Evolutionary conservation across 1,139 yeast species (phyloP).

Genomic region (Debaryomycetaceae sp.): DNA sequence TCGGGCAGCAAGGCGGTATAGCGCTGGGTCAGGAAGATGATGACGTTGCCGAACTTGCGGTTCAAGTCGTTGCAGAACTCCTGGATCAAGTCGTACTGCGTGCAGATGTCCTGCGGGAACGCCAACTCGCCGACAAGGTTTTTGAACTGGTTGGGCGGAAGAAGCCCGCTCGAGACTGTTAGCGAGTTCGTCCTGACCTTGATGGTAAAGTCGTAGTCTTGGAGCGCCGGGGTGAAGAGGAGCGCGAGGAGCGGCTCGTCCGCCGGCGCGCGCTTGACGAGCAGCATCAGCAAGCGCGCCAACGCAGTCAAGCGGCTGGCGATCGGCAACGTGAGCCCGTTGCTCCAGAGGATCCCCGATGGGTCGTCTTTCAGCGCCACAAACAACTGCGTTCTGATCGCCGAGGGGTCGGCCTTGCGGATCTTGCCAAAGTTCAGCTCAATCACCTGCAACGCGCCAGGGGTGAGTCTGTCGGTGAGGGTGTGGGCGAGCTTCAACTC

Average conservation of each 20-base stretch:
- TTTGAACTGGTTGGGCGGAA: conserved; percentile 55
- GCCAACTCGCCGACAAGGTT: conserved; percentile 45
- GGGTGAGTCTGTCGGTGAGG: conserved; percentile 60
- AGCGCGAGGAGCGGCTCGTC: conserved; percentile 45
- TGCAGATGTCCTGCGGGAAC: conserved; percentile 42
- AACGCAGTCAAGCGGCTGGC: conserved; percentile 86
- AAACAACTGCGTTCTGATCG: conserved; percentile 73
- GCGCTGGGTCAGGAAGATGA: conserved; percentile 58
- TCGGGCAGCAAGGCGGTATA: conserved; percentile 47
- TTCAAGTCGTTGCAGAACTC: conserved; percentile 53
- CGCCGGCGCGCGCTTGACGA: conserved; percentile 43
- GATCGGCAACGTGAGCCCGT: conserved; percentile 65
- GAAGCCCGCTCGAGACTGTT: conserved; percentile 49
- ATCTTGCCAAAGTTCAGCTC: conserved; percentile 60
- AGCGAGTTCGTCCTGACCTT: conserved; percentile 46
- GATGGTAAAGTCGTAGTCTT: conserved; percentile 79
- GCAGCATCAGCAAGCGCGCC: conserved; percentile 66
- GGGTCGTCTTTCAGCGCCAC: conserved; percentile 79
- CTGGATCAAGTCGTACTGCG: conserved; percentile 53
- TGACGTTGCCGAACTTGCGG: conserved; percentile 49
- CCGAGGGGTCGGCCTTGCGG: conserved; percentile 76
- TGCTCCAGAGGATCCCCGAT: conserved; percentile 81
- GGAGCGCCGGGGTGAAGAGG: conserved; percentile 74
- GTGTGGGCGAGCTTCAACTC: conserved; percentile 14
- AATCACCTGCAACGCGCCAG: conserved; percentile 59